Evolutionary conservation across 192 early-diverging fungal species (phyloP).

Genomic region (Chytriomyces confervae): DNA sequence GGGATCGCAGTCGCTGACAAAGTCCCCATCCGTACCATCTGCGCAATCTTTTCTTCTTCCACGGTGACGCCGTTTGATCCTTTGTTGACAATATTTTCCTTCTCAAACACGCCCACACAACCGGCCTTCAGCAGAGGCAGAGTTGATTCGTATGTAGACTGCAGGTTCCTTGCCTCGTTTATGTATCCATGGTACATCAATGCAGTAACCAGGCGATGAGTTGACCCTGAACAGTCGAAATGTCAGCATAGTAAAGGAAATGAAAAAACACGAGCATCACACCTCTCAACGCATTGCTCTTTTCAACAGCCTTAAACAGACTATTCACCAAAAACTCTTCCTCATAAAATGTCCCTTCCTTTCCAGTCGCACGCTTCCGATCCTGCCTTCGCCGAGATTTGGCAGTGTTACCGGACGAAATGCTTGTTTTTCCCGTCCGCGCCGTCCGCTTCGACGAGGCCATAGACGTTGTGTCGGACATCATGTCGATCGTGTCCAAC

Average conservation of each 20-base stretch:
- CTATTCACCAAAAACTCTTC: slow-evolving; percentile 87
- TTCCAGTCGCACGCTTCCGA: slow-evolving; percentile 82
- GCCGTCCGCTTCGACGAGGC: slow-evolving; percentile 76
- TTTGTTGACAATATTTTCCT: slow-evolving; percentile 13
- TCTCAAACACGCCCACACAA: slow-evolving; percentile 38
- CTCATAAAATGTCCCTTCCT: slow-evolving; percentile 83
- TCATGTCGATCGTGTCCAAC: slow-evolving; percentile 89
- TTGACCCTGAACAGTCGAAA: neutral
- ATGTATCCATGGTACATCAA: slow-evolving; percentile 20
- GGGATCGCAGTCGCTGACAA: slow-evolving; percentile 3
- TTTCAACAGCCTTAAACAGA: slow-evolving; percentile 62
- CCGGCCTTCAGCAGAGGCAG: slow-evolving; percentile 24
- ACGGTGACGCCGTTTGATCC: slow-evolving; percentile 29
- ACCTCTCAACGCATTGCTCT: slow-evolving; percentile 64
- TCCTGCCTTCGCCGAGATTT: slow-evolving; percentile 73
- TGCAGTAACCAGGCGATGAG: slow-evolving; percentile 35
- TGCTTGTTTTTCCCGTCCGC: slow-evolving; percentile 70
- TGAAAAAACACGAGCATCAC: slow-evolving; percentile 13
- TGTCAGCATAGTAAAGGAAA: neutral
- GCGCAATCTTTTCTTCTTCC: slow-evolving; percentile 43
- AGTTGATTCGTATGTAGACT: slow-evolving; percentile 22
- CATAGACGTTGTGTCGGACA: slow-evolving; percentile 96
- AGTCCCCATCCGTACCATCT: slow-evolving; percentile 29
- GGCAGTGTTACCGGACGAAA: slow-evolving; percentile 54
- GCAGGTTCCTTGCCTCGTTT: slow-evolving; percentile 35